Percentiles rank a stretch among this genome's conserved stretches.
phyloP scores from a whole-genome alignment of 176 grass and related monocot species.

The Ampelocalamus luodianensis region DNA sequence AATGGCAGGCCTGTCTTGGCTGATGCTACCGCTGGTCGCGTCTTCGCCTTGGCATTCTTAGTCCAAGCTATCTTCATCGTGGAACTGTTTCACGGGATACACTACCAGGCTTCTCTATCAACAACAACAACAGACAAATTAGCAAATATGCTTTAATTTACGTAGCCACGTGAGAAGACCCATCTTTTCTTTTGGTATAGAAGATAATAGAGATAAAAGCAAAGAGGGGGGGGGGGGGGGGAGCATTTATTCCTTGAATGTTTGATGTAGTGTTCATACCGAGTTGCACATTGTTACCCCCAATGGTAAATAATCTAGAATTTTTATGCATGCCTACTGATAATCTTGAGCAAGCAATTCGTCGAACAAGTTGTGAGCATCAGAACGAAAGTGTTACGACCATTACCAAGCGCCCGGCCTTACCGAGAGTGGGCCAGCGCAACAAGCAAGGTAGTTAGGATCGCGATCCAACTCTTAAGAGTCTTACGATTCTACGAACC shows the following conservation, averaged over 20 bases:
- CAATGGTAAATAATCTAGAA: neutral
- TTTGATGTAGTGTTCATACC: neutral
- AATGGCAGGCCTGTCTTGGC: slow-evolving; percentile 50
- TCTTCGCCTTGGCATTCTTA: slow-evolving; percentile 45
- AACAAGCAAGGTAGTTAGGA: too few relatives aligned
- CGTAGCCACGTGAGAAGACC: neutral
- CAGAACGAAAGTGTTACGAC: too few relatives aligned
- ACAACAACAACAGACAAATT: neutral
- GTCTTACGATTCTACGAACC: too few relatives aligned
- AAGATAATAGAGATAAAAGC: neutral
- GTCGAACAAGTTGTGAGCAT: slow-evolving; percentile 20
- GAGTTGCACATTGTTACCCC: neutral
- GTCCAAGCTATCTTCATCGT: slow-evolving; percentile 50
- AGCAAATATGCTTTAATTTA: neutral
- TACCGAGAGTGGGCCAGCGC: too few relatives aligned
- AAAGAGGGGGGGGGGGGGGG: neutral
- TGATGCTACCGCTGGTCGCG: neutral
- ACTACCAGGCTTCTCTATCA: neutral
- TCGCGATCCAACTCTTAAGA: too few relatives aligned
- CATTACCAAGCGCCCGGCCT: too few relatives aligned
- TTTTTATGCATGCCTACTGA: neutral
- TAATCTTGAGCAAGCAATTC: neutral
- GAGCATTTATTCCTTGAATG: neutral
- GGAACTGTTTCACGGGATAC: slow-evolving; percentile 31
- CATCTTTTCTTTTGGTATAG: neutral